Conservation (phyloP, 371 early-diverging fungal genomes). For the Mortierella sp. region DNA sequence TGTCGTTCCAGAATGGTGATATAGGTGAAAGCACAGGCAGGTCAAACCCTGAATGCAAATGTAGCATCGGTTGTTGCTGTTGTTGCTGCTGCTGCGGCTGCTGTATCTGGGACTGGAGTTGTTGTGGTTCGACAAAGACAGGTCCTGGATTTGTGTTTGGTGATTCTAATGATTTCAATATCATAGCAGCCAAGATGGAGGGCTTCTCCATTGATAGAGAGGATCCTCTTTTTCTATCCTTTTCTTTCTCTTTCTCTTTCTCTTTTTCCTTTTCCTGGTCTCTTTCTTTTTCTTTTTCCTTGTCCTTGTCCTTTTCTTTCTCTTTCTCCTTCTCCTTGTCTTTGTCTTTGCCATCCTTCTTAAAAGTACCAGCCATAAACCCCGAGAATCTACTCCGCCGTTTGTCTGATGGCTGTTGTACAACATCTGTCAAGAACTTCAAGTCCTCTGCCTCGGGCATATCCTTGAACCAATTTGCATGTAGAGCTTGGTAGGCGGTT, state of each 20-base stretch:
- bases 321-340: constrained; percentile 9
- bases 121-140: neutral
- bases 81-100: constrained; percentile 7
- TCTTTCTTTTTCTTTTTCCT: constrained; percentile 9
- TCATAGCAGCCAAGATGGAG: constrained; percentile 1
- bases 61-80: neutral
- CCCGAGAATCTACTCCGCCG: constrained; percentile 50
- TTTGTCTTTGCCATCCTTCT: constrained; percentile 37
- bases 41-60: constrained; percentile 22
- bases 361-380: constrained; percentile 18
- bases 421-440: constrained; percentile 29
- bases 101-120: neutral
- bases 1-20: constrained; percentile 52
- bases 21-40: constrained; percentile 44
- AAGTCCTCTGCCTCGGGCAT: constrained; percentile 35
- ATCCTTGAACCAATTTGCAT: constrained; percentile 77
- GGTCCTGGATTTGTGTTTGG: neutral
- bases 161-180: neutral
- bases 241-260: constrained; percentile 1
- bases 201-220: constrained; percentile 8
- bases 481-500: constrained; percentile 79
- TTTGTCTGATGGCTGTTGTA: constrained; percentile 45
- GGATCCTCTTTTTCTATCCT: constrained; percentile 16
- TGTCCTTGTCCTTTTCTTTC: neutral
- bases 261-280: neutral